A percentile compares a stretch with the other conserved stretches of the same genome.
These are phyloP conservation scores for Chlamydomonas incerta DNA, from an alignment of 139 green algal species.

Conservation along the genomic window DNA sequence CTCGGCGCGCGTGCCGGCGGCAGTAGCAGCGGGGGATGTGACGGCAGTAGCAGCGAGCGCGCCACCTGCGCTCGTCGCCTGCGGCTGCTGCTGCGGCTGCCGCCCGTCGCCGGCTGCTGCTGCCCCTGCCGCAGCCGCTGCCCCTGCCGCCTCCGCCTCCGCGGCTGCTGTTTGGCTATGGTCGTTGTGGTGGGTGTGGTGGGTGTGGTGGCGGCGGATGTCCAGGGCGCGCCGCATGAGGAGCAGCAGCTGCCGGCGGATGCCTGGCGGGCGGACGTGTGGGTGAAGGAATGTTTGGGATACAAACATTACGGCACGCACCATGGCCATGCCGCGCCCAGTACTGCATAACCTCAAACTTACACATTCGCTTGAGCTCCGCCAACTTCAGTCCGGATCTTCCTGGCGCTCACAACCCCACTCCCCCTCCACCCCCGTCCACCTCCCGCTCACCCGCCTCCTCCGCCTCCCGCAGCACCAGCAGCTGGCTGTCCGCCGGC, in stretches of 20 bases:
- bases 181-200: background rate
- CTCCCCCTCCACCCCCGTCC: background rate
- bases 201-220: background rate
- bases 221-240: background rate
- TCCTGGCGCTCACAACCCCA: too few relatives aligned
- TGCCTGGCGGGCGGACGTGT: background rate
- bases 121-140: too few relatives aligned
- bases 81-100: background rate
- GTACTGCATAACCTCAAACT: too few relatives aligned
- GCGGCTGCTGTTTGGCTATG: background rate
- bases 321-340: too few relatives aligned
- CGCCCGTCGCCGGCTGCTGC: too few relatives aligned
- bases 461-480: slow-evolving; percentile 25
- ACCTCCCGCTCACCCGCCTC: slow-evolving; percentile 1
- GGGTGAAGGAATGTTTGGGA: too few relatives aligned
- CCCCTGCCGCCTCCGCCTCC: too few relatives aligned
- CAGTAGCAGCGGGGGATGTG: background rate
- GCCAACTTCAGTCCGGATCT: too few relatives aligned
- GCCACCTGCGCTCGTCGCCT: too few relatives aligned
- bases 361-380: too few relatives aligned
- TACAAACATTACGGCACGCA: too few relatives aligned
- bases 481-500: slow-evolving; percentile 8
- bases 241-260: background rate
- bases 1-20: background rate
- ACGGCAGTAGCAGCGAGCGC: background rate